Evolutionary conservation across 2,329 filamentous ascomycete genomes (phyloP).

Genomic region (Lasiodiplodia sp.): DNA sequence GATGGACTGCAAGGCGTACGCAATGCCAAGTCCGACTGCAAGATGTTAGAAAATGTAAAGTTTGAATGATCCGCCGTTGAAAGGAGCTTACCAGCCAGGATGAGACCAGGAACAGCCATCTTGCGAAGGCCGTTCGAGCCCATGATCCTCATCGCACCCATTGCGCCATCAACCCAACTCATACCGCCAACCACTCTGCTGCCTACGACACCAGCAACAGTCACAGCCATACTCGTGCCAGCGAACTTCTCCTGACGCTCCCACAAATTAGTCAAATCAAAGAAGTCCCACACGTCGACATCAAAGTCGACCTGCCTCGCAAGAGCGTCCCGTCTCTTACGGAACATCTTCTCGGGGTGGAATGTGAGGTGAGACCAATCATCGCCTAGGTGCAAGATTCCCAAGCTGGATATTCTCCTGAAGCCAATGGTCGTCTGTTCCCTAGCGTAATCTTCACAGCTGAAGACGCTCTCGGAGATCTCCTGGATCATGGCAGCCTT

Average conservation of each 20-base stretch:
- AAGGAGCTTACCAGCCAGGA: constrained; percentile 74
- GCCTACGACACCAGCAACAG: constrained; percentile 85
- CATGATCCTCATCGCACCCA: constrained; percentile 81
- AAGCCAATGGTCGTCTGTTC: constrained; percentile 80
- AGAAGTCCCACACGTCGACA: constrained; percentile 91
- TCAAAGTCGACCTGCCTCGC: constrained; percentile 87
- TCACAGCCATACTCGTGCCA: constrained; percentile 93
- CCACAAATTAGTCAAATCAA: constrained; percentile 82
- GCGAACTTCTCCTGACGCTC: constrained; percentile 94
- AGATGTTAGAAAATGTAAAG: neutral
- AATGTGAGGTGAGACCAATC: constrained; percentile 81
- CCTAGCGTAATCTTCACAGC: constrained; percentile 88
- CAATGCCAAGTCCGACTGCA: constrained; percentile 74
- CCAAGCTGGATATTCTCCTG: constrained; percentile 85
- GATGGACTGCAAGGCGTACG: constrained; percentile 86
- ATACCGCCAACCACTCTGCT: constrained; percentile 81
- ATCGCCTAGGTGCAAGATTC: constrained; percentile 85
- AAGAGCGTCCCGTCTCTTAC: constrained; percentile 78
- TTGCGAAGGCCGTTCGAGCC: constrained; percentile 82
- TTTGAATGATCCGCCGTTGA: neutral
- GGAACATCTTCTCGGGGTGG: constrained; percentile 93
- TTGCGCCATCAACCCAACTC: constrained; percentile 86
- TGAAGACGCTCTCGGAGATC: constrained; percentile 78
- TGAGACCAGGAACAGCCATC: constrained; percentile 79
- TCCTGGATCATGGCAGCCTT: constrained; percentile 91